Conservation (phyloP, 108 stramenopile genomes). For the Parietichytrium sp. region DNA sequence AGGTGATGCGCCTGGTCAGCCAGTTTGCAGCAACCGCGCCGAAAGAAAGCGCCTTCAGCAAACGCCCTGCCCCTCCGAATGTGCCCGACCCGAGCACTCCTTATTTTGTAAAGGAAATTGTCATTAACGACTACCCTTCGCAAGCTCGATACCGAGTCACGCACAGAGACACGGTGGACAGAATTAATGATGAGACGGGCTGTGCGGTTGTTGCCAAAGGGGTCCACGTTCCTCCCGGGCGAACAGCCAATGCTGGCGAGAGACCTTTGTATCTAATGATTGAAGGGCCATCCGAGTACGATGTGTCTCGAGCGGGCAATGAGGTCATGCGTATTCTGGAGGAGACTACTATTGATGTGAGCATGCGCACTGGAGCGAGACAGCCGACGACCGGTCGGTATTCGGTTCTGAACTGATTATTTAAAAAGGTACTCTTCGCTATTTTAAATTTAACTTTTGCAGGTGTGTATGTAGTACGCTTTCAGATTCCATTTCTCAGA, state of each 20-base stretch:
- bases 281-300: constrained; percentile 74
- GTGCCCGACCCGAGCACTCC: background rate
- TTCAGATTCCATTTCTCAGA: no score
- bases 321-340: constrained; percentile 84
- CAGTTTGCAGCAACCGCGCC: background rate
- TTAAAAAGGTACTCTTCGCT: no score
- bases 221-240: constrained; percentile 68
- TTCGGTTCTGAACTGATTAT: no score
- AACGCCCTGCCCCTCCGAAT: background rate
- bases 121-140: constrained; percentile 88
- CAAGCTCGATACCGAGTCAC: constrained; percentile 84
- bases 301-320: constrained; percentile 70
- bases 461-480: no score
- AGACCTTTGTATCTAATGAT: constrained; percentile 78
- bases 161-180: constrained; percentile 77
- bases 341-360: constrained; percentile 72
- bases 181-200: constrained; percentile 83
- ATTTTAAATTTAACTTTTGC: no score
- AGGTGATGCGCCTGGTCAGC: background rate
- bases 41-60: background rate
- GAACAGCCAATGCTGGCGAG: constrained; percentile 61
- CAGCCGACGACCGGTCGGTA: no score
- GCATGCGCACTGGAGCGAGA: no score
- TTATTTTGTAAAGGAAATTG: no score
- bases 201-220: constrained; percentile 85